A percentile compares a stretch with the other conserved stretches of the same genome.
phyloP scores from a whole-genome alignment of 345 rosid species.

The Clarkia xantiana region DNA sequence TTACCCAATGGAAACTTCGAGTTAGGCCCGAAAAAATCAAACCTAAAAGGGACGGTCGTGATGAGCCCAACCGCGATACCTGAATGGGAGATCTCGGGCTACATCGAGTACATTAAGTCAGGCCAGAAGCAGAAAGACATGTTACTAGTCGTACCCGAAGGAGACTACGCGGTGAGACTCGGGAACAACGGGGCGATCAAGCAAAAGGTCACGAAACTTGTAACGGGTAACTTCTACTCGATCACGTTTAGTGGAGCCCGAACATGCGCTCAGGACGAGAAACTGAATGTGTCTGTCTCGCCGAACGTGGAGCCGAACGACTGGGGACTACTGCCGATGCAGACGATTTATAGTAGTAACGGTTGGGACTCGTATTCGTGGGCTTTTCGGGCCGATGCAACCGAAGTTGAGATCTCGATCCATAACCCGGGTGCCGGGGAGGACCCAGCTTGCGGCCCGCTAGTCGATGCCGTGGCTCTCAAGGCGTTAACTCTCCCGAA shows the following conservation, averaged over 20 bases:
- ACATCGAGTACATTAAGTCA: slow-evolving; percentile 63
- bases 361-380: slow-evolving; percentile 36
- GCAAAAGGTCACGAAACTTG: slow-evolving; percentile 28
- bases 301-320: slow-evolving; percentile 26
- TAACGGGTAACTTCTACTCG: slow-evolving; percentile 28
- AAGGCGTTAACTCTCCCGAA: slow-evolving; percentile 22
- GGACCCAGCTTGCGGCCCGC: slow-evolving; percentile 8
- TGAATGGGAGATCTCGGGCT: slow-evolving; percentile 27
- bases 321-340: slow-evolving; percentile 51
- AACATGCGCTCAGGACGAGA: slow-evolving; percentile 1
- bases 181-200: slow-evolving; percentile 68
- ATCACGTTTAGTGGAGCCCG: slow-evolving; percentile 18
- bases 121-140: slow-evolving; percentile 73
- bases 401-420: slow-evolving; percentile 26
- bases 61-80: slow-evolving; percentile 33
- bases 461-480: slow-evolving; percentile 46
- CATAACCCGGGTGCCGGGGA: slow-evolving; percentile 62
- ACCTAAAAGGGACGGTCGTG: slow-evolving; percentile 43
- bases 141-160: slow-evolving; percentile 59
- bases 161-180: slow-evolving; percentile 42
- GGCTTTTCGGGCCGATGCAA: slow-evolving; percentile 31
- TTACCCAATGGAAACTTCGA: slow-evolving; percentile 71
- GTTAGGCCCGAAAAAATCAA: slow-evolving; percentile 34
- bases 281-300: slow-evolving; percentile 46
- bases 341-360: slow-evolving; percentile 58